phyloP scores from a whole-genome alignment of 495 filamentous ascomycete genomes.

The Endocarpon pusillum region DNA sequence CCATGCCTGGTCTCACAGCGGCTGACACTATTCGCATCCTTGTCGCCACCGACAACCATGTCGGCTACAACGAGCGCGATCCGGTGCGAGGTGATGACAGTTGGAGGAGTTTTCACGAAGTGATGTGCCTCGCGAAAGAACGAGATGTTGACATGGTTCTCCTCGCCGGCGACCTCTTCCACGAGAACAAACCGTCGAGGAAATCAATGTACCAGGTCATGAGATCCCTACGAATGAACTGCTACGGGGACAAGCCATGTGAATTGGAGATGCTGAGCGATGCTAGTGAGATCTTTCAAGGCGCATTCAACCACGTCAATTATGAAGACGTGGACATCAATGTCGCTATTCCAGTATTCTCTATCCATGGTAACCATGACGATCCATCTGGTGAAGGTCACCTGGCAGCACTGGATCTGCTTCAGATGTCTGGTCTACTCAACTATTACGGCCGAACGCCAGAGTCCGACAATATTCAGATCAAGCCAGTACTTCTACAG shows the following conservation, averaged over 20 bases:
- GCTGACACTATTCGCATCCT: conserved; percentile 90
- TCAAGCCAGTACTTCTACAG: conserved; percentile 83
- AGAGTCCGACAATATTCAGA: conserved; percentile 76
- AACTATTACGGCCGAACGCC: conserved; percentile 94
- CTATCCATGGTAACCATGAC: conserved; percentile 97
- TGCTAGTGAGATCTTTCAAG: conserved; percentile 70
- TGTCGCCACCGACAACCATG: conserved; percentile 90
- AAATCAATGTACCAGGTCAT: conserved; percentile 96
- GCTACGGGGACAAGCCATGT: conserved; percentile 85
- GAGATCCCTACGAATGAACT: conserved; percentile 81
- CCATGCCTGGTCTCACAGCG: conserved; percentile 23
- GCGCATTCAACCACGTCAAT: conserved; percentile 80
- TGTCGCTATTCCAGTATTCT: conserved; percentile 91
- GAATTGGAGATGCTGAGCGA: conserved; percentile 92
- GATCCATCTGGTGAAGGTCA: conserved; percentile 90
- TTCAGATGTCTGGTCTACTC: conserved; percentile 77
- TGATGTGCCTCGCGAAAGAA: conserved; percentile 78
- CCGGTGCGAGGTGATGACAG: conserved; percentile 87
- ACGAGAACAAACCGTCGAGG: conserved; percentile 95
- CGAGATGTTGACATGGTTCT: conserved; percentile 94
- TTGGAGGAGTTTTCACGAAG: conserved; percentile 90
- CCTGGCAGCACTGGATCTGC: conserved; percentile 72
- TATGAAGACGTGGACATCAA: conserved; percentile 98
- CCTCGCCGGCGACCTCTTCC: conserved; percentile 86
- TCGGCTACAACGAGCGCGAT: conserved; percentile 89